A percentile compares a stretch with the other conserved stretches of the same genome.
Conservation (phyloP, 192 early-diverging fungal genomes). For the Coemansia sp. region DNA sequence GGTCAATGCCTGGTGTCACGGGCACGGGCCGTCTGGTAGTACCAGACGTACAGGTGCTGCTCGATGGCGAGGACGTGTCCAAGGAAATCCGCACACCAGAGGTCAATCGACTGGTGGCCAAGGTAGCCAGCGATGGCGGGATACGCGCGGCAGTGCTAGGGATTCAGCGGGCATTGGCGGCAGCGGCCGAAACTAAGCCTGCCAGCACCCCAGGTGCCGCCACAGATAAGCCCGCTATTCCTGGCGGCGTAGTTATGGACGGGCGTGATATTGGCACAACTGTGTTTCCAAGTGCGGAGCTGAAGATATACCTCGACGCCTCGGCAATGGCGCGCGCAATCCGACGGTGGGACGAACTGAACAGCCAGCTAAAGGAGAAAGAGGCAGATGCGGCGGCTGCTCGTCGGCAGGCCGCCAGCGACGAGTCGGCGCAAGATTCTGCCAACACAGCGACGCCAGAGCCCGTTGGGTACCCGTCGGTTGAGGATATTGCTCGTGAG, state of each 20-base stretch:
- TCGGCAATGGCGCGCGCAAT: slow-evolving; percentile 61
- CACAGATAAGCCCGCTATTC: neutral
- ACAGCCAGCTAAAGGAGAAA: slow-evolving; percentile 19
- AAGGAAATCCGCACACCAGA: slow-evolving; percentile 55
- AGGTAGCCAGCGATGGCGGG: slow-evolving; percentile 56
- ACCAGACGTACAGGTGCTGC: slow-evolving; percentile 28
- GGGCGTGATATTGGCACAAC: slow-evolving; percentile 77
- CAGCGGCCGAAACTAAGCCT: slow-evolving; percentile 20
- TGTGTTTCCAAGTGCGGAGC: slow-evolving; percentile 68
- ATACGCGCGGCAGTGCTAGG: slow-evolving; percentile 56
- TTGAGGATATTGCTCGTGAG: slow-evolving; percentile 59
- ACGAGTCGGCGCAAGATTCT: neutral
- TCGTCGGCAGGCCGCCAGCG: neutral
- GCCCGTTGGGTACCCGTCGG: slow-evolving; percentile 22
- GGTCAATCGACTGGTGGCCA: slow-evolving; percentile 57
- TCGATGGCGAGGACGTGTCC: slow-evolving; percentile 66
- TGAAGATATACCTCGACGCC: slow-evolving; percentile 74
- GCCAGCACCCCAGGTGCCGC: neutral
- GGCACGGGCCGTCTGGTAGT: slow-evolving; percentile 19
- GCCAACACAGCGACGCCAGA: neutral
- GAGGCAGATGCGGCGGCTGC: neutral
- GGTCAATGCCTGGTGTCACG: slow-evolving; percentile 5
- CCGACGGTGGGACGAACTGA: slow-evolving; percentile 62
- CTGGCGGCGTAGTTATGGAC: slow-evolving; percentile 74
- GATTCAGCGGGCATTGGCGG: slow-evolving; percentile 56